phyloP scores from a whole-genome alignment of 73 alveolate genomes.

The Tetrahymena thermophila region DNA sequence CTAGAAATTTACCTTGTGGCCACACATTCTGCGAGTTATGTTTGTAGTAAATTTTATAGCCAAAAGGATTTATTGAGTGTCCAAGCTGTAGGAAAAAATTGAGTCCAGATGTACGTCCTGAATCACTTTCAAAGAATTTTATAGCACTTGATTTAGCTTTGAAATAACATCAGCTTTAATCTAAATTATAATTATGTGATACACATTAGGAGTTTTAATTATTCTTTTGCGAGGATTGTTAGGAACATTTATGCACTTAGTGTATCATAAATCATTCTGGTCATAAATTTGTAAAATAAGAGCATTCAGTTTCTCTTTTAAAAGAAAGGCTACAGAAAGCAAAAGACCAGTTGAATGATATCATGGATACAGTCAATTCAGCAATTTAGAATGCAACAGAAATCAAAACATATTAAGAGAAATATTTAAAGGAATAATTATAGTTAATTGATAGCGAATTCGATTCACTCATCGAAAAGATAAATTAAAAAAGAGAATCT shows the following conservation, averaged over 20 bases:
- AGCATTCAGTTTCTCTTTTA: not conserved
- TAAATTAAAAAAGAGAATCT: not conserved
- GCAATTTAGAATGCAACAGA: not conserved
- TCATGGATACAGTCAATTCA: not conserved
- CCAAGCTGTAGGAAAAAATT: not conserved
- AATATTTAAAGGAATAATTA: not conserved
- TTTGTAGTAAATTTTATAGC: not conserved
- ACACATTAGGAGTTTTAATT: not conserved
- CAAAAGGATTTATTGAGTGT: not conserved
- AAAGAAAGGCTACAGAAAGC: not conserved
- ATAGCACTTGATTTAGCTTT: not conserved
- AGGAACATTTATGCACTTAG: not conserved
- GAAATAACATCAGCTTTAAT: not conserved
- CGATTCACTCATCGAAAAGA: not conserved
- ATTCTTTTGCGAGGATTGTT: not conserved
- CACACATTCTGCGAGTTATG: not conserved
- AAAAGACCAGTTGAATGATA: not conserved
- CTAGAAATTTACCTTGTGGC: not conserved
- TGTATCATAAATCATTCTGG: not conserved
- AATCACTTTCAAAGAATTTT: not conserved
- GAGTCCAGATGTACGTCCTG: not conserved
- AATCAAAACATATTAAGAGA: not conserved
- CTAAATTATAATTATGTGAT: not conserved
- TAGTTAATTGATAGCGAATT: not conserved
- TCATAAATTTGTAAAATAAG: not conserved